Evolutionary conservation across 306 rosid species (phyloP).

Genomic region (Biancaea sappan): DNA sequence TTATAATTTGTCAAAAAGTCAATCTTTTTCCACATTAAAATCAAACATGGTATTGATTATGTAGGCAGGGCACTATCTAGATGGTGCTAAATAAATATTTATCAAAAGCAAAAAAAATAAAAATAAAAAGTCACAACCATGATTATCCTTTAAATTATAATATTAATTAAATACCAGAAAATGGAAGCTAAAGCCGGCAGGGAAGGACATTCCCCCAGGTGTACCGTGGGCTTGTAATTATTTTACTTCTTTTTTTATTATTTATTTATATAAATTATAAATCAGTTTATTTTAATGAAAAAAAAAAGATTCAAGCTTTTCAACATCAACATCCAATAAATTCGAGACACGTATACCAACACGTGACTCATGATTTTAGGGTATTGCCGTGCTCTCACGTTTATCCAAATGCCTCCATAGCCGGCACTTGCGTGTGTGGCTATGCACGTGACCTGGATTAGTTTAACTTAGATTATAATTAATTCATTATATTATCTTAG

Average conservation of each 20-base stretch:
- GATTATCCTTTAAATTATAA: neutral
- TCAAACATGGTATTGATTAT: neutral
- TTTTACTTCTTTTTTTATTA: too few species aligned
- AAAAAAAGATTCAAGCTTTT: neutral
- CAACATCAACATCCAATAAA: neutral
- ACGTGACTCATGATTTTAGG: conserved; percentile 46
- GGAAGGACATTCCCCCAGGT: conserved; percentile 40
- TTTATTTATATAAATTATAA: neutral
- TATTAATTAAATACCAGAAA: neutral
- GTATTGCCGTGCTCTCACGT: conserved; percentile 39
- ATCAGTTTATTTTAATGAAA: neutral
- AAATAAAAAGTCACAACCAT: neutral
- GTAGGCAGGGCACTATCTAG: neutral
- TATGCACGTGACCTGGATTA: neutral
- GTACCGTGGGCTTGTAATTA: neutral
- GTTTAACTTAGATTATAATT: neutral
- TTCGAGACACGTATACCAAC: conserved; percentile 40
- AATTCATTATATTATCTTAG: too few species aligned
- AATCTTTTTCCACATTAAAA: neutral
- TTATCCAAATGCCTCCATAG: conserved; percentile 2
- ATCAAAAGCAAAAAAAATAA: neutral
- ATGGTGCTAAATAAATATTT: neutral
- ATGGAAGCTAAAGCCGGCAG: conserved; percentile 39
- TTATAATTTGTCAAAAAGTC: neutral
- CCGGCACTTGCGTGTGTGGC: conserved; percentile 17